Evolutionary conservation across 108 stramenopile genomes (phyloP).

Genomic region (Nitzschia inconspicua): DNA sequence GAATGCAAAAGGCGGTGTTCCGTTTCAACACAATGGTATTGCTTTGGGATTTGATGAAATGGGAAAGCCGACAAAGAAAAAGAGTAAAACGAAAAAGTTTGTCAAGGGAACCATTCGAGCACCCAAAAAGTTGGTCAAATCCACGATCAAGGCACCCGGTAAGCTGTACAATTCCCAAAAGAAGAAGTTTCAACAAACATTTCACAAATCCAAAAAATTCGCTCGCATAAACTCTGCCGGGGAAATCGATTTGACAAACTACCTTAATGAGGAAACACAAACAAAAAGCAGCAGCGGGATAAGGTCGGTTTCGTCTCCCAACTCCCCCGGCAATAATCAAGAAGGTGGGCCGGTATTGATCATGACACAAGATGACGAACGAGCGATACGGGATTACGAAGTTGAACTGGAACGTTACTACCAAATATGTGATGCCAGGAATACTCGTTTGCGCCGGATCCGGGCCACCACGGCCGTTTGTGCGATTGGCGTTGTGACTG

Average conservation of each 20-base stretch:
- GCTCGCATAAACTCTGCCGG: neutral
- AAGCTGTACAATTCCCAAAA: slow-evolving; percentile 2
- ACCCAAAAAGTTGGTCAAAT: slow-evolving; percentile 10
- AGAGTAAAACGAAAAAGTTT: neutral
- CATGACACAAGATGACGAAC: neutral
- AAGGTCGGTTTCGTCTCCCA: neutral
- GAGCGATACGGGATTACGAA: slow-evolving; percentile 8
- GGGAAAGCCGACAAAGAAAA: neutral
- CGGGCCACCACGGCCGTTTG: slow-evolving; percentile 10
- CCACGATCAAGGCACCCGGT: slow-evolving; percentile 11
- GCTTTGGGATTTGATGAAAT: neutral
- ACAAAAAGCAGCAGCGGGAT: neutral
- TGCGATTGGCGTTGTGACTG: neutral
- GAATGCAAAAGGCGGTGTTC: too few species aligned
- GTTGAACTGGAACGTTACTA: slow-evolving; percentile 7
- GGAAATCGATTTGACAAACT: too few species aligned
- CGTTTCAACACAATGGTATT: slow-evolving; percentile 16
- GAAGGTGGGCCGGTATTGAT: neutral
- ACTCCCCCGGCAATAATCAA: neutral
- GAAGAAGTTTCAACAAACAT: slow-evolving; percentile 5
- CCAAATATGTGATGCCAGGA: neutral
- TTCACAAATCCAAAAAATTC: slow-evolving; percentile 5
- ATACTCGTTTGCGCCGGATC: slow-evolving; percentile 1
- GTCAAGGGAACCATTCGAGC: slow-evolving; percentile 2
- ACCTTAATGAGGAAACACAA: neutral